Conservation (phyloP, 2,329 filamentous ascomycete species). For the Botrytis porri region DNA sequence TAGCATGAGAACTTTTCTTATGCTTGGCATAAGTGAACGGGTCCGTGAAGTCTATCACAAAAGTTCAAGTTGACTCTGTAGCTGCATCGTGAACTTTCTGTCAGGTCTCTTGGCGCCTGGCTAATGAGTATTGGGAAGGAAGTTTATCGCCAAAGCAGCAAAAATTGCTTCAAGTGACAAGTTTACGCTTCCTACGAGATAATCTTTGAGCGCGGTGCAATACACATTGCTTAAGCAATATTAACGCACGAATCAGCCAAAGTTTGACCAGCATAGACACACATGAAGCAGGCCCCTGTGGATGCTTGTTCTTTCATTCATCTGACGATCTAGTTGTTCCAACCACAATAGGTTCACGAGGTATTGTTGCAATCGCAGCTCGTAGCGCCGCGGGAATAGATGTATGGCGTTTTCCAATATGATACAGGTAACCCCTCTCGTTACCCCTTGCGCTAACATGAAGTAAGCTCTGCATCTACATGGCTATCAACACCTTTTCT, state of each 20-base stretch:
- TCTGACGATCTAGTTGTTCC: neutral
- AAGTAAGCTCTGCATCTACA: neutral
- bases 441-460: neutral
- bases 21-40: neutral
- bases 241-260: constrained; percentile 1
- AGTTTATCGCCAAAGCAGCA: neutral
- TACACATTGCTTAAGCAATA: neutral
- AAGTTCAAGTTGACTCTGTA: neutral
- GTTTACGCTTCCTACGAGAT: neutral
- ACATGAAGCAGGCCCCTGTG: neutral
- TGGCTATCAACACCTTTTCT: neutral
- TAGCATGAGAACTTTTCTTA: neutral
- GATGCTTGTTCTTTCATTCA: neutral
- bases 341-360: neutral
- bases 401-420: neutral
- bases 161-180: neutral
- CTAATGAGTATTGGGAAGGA: neutral
- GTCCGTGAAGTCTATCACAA: neutral
- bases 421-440: neutral
- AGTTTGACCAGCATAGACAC: neutral
- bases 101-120: neutral
- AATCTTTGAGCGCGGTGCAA: neutral
- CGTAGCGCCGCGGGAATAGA: neutral
- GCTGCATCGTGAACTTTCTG: neutral
- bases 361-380: neutral